Evolutionary conservation across 352 stramenopile genomes (phyloP).

Genomic region (Globisporangium abappressorium): DNA sequence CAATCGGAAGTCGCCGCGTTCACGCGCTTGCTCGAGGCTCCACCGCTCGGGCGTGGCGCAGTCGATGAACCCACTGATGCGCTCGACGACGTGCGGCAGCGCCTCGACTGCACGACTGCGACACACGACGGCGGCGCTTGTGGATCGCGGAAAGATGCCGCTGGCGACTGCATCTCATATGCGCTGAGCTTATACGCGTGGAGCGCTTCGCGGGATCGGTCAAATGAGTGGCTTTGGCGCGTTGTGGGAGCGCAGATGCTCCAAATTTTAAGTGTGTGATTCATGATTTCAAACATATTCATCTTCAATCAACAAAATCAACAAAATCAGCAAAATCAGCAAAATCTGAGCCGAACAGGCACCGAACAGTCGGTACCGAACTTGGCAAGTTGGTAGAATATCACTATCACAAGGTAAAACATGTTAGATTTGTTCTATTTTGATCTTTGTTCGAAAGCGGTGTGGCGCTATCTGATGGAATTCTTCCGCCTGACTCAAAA

Average conservation of each 20-base stretch:
- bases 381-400: background rate
- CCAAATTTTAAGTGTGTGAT: background rate
- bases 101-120: background rate
- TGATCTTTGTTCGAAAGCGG: no score
- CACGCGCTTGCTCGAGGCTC: background rate
- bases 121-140: background rate
- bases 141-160: background rate
- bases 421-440: no score
- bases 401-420: background rate
- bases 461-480: background rate
- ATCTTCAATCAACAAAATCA: background rate
- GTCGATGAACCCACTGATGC: conserved; percentile 6
- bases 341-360: background rate
- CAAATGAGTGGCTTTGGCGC: background rate
- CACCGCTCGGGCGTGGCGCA: background rate
- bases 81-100: background rate
- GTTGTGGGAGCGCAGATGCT: background rate
- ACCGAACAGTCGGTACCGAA: background rate
- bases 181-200: background rate
- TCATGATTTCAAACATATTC: background rate
- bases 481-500: background rate
- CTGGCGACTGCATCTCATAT: background rate
- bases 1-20: background rate
- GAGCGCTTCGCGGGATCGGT: background rate
- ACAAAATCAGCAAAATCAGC: background rate